A percentile compares a stretch with the other conserved stretches of the same genome.
Evolutionary conservation across 176 grass and related monocot genomes (phyloP).

Genomic region (Oryza nivara): DNA sequence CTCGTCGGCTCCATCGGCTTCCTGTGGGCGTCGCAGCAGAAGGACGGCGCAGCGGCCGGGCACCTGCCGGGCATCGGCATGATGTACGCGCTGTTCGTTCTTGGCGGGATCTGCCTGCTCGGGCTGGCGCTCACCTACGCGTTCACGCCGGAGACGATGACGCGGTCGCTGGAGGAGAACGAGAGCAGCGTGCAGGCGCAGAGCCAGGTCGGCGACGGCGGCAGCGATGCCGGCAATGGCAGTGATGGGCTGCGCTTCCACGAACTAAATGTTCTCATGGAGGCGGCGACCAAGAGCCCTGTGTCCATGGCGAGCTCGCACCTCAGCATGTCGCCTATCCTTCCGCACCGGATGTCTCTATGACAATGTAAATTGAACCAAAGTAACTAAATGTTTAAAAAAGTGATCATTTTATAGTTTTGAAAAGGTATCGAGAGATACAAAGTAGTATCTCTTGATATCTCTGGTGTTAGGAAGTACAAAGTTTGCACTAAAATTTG

Average conservation of each 20-base stretch:
- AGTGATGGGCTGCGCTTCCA: neutral
- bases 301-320: conserved; percentile 45
- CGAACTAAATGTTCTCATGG: too few species aligned
- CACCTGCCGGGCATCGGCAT: conserved; percentile 47
- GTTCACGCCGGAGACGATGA: conserved; percentile 70
- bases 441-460: too few species aligned
- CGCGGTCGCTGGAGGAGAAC: conserved; percentile 75
- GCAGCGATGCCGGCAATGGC: neutral
- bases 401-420: too few species aligned
- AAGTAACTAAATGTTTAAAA: too few species aligned
- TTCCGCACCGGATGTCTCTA: conserved; percentile 38
- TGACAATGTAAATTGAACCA: neutral
- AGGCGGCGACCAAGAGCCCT: conserved; percentile 33
- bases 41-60: neutral
- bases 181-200: conserved; percentile 29
- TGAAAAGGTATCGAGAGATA: too few species aligned
- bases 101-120: conserved; percentile 57
- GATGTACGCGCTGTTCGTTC: conserved; percentile 60
- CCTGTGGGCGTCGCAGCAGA: conserved; percentile 55
- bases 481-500: too few species aligned
- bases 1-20: conserved; percentile 51
- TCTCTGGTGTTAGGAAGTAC: too few species aligned
- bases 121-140: conserved; percentile 54
- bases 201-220: neutral
- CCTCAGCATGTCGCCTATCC: conserved; percentile 43